These are phyloP conservation scores for Ceratorhiza oryzae-sativae DNA, from an alignment of 1,284 basidiomycete genomes.

Conservation along the genomic window DNA sequence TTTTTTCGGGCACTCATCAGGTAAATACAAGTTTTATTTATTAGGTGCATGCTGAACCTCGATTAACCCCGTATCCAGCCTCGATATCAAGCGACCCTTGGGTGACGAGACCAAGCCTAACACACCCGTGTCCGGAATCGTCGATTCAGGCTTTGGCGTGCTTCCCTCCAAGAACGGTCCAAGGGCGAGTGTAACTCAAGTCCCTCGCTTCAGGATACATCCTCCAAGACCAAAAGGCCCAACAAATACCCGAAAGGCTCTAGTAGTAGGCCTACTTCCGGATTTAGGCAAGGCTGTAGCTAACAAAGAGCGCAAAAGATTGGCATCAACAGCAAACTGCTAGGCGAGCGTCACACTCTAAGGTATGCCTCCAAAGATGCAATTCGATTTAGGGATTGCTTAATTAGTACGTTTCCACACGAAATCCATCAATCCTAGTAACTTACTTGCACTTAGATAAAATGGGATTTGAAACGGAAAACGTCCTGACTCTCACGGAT, in stretches of 20 bases:
- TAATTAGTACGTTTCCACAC: background rate
- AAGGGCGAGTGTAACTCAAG: too few species aligned
- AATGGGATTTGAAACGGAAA: background rate
- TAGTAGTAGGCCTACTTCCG: background rate
- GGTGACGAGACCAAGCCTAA: too few species aligned
- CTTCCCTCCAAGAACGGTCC: too few species aligned
- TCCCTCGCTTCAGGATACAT: too few species aligned
- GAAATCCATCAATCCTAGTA: background rate
- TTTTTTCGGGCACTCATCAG: too few species aligned
- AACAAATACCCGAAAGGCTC: slow-evolving; percentile 16
- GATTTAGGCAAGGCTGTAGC: background rate
- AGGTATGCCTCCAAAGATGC: slow-evolving; percentile 19
- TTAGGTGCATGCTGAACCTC: too few species aligned
- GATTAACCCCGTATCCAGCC: too few species aligned
- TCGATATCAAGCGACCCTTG: too few species aligned
- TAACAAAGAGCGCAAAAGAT: slow-evolving; percentile 5
- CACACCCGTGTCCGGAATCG: too few species aligned
- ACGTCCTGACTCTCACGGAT: slow-evolving; percentile 7
- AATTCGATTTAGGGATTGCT: slow-evolving; percentile 1
- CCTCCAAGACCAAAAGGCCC: too few species aligned
- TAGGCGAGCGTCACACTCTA: background rate
- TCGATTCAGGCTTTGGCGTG: too few species aligned
- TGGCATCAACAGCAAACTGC: slow-evolving; percentile 9
- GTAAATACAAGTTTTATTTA: too few species aligned
- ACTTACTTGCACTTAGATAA: background rate